Conservation (phyloP, 2,329 filamentous ascomycete species). For the Sordariomycetes sp. region DNA sequence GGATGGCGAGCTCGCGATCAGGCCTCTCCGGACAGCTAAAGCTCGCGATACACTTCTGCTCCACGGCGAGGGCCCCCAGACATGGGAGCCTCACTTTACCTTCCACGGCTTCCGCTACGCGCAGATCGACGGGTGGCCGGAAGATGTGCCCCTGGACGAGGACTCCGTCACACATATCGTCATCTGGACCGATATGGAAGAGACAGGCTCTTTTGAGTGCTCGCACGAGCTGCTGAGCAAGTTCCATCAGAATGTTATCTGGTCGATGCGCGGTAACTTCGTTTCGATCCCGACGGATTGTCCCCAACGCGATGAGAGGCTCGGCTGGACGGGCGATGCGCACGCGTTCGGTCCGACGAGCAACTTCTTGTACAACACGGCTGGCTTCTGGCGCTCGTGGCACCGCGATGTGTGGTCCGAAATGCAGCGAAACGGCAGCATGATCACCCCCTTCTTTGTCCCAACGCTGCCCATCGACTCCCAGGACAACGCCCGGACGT, state of each 20-base stretch:
- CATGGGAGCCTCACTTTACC: conserved; percentile 39
- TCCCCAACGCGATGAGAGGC: conserved; percentile 43
- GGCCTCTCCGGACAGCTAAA: conserved; percentile 31
- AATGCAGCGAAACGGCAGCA: conserved; percentile 10
- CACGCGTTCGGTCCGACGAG: conserved; percentile 40
- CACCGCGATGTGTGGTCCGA: conserved; percentile 32
- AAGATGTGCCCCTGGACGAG: conserved; percentile 8
- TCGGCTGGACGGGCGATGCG: conserved; percentile 44
- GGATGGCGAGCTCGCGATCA: conserved; percentile 27
- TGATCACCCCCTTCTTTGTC: conserved; percentile 16
- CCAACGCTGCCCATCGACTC: conserved; percentile 15
- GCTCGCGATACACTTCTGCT: conserved; percentile 28
- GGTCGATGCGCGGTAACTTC: conserved; percentile 52
- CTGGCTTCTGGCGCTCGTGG: conserved; percentile 41
- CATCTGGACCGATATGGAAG: conserved; percentile 42
- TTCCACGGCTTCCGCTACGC: conserved; percentile 45
- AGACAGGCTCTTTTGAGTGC: conserved; percentile 39
- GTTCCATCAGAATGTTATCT: conserved; percentile 43
- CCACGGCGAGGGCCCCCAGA: conserved; percentile 9
- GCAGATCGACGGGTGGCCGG: conserved; percentile 34
- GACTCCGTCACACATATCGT: conserved; percentile 19
- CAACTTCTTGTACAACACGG: conserved; percentile 43
- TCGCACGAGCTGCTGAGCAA: conserved; percentile 42
- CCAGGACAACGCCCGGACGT: conserved; percentile 4
- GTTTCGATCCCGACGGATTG: conserved; percentile 48